Percentiles rank a stretch among this genome's conserved stretches.
These are phyloP conservation scores for Dactylellina sp. DNA, from an alignment of 2,329 filamentous ascomycete species.

Conservation along the genomic window DNA sequence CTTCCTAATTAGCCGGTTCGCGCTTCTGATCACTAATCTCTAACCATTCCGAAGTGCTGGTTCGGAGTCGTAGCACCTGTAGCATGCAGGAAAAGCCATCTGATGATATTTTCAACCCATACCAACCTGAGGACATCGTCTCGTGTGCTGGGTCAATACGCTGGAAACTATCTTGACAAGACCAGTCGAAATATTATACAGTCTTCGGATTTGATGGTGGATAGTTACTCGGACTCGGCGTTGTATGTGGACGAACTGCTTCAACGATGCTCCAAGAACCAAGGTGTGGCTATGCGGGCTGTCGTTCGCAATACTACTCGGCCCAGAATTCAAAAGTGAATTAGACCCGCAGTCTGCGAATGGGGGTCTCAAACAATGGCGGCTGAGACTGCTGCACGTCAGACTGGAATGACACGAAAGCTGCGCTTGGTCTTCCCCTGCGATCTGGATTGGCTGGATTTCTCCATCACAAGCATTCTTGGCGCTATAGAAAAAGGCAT, in stretches of 20 bases:
- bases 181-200: too few species aligned
- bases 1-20: slow-evolving; percentile 1
- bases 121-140: too few species aligned
- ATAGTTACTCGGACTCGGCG: too few species aligned
- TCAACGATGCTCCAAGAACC: too few species aligned
- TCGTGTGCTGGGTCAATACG: too few species aligned
- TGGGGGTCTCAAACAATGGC: not conserved
- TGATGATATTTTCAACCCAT: not conserved
- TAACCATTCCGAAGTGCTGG: not conserved
- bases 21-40: not conserved
- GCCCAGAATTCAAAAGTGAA: too few species aligned
- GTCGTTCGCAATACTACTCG: too few species aligned
- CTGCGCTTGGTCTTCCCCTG: not conserved
- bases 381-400: not conserved
- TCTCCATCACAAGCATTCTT: not conserved
- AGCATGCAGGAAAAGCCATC: not conserved
- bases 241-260: too few species aligned
- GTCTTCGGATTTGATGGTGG: too few species aligned
- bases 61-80: not conserved
- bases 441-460: slow-evolving; percentile 1
- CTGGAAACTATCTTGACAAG: too few species aligned
- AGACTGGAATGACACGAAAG: not conserved
- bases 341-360: too few species aligned
- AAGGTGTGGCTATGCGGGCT: not conserved
- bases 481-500: too few species aligned